These are phyloP conservation scores for Ormosia emarginata DNA, from an alignment of 306 rosid genomes.

Conservation along the genomic window DNA sequence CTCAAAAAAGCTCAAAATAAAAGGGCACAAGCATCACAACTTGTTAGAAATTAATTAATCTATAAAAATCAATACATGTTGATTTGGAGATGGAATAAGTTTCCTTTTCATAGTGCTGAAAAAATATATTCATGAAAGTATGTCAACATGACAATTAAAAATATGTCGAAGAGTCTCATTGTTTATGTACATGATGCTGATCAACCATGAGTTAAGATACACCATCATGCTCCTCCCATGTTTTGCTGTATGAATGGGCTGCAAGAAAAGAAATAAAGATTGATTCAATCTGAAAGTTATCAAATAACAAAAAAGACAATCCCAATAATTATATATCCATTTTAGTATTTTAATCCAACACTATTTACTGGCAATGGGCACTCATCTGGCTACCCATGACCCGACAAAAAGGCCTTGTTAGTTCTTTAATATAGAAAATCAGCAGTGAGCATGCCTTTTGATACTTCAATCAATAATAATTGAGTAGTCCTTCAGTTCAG, in stretches of 20 bases:
- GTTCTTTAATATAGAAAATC: background rate
- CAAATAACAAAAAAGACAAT: background rate
- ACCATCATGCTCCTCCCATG: conserved; percentile 21
- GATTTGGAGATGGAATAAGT: background rate
- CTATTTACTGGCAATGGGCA: conserved; percentile 15
- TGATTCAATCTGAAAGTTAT: background rate
- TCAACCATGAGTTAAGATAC: background rate
- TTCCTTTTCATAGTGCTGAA: background rate
- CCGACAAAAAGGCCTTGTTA: conserved; percentile 17
- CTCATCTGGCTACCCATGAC: conserved; percentile 16
- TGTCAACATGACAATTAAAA: background rate
- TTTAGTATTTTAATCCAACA: conserved; percentile 3
- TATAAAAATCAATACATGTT: background rate
- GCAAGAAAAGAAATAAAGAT: background rate
- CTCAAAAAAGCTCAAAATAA: background rate
- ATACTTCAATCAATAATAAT: background rate
- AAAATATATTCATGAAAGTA: background rate
- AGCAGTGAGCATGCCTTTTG: background rate
- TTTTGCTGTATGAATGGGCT: conserved; percentile 32
- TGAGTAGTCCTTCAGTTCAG: background rate
- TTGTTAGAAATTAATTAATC: background rate
- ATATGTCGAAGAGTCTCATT: background rate
- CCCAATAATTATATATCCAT: background rate
- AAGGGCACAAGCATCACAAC: background rate
- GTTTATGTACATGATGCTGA: background rate